Evolutionary conservation across 257 asterid species (phyloP).

Genomic region (Phtheirospermum japonicum): DNA sequence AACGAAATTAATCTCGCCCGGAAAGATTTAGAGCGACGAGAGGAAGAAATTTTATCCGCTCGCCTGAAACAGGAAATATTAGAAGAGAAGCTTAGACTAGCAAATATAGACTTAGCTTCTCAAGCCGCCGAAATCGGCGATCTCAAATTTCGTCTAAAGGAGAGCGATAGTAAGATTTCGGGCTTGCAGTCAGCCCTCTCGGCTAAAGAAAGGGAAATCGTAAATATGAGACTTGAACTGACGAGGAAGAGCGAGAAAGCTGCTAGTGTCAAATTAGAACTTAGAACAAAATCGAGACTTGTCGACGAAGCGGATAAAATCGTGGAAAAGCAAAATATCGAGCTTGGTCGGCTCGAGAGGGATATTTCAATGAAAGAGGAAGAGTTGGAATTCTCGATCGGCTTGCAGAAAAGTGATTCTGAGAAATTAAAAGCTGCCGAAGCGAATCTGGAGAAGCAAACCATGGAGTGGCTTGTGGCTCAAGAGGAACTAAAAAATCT

Average conservation of each 20-base stretch:
- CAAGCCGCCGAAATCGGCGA: constrained; percentile 60
- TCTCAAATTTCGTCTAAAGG: constrained; percentile 51
- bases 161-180: constrained; percentile 56
- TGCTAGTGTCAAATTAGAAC: constrained; percentile 50
- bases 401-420: constrained; percentile 44
- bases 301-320: constrained; percentile 61
- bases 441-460: constrained; percentile 66
- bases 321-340: constrained; percentile 64
- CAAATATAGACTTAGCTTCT: constrained; percentile 58
- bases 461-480: constrained; percentile 71
- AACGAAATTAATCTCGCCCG: constrained; percentile 46
- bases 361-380: constrained; percentile 61
- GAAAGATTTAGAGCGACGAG: constrained; percentile 54
- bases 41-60: constrained; percentile 50
- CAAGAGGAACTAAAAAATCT: constrained; percentile 66
- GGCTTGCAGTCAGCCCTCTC: constrained; percentile 44
- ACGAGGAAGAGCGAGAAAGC: constrained; percentile 58
- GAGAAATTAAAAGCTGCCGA: constrained; percentile 54
- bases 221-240: constrained; percentile 50
- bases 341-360: constrained; percentile 54
- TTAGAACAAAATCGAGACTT: constrained; percentile 54
- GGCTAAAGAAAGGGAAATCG: constrained; percentile 57
- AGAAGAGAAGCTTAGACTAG: constrained; percentile 64
- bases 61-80: constrained; percentile 53
- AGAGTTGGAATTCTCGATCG: constrained; percentile 41